Evolutionary conservation across 2,329 filamentous ascomycete genomes (phyloP).

Genomic region (Ilyonectria robusta): DNA sequence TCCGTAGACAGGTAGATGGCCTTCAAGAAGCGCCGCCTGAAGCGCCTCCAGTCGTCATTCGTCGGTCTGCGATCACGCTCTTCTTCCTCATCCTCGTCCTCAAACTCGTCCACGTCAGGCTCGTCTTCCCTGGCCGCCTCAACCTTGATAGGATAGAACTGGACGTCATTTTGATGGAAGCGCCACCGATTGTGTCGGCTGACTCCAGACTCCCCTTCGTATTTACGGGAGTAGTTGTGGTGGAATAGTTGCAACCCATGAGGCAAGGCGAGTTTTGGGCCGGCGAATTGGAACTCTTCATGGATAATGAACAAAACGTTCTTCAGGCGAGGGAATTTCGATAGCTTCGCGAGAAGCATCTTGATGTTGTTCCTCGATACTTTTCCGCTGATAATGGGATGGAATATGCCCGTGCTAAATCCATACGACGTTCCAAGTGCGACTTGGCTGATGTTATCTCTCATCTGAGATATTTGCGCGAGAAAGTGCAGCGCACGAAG

Average conservation of each 20-base stretch:
- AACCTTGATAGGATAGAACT: conserved; percentile 28
- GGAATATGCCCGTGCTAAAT: conserved; percentile 40
- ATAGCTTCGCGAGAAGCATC: conserved; percentile 37
- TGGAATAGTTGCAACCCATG: conserved; percentile 33
- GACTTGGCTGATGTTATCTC: conserved; percentile 35
- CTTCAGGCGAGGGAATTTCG: conserved; percentile 28
- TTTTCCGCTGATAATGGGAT: conserved; percentile 38
- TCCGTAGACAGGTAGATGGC: conserved; percentile 31
- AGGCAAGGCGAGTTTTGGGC: conserved; percentile 10
- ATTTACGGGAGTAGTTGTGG: conserved; percentile 30
- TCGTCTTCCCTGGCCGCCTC: conserved; percentile 26
- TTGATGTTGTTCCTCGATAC: conserved; percentile 40
- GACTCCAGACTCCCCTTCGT: conserved; percentile 23
- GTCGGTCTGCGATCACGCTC: conserved; percentile 37
- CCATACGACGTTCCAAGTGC: conserved; percentile 41
- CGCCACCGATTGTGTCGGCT: conserved; percentile 25
- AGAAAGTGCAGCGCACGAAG: conserved; percentile 37
- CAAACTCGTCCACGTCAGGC: conserved; percentile 17
- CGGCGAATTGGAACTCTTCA: conserved; percentile 35
- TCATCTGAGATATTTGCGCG: conserved; percentile 35
- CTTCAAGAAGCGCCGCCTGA: conserved; percentile 37
- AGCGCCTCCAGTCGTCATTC: conserved; percentile 41
- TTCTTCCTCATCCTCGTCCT: conserved; percentile 32
- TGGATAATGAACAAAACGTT: conserved; percentile 39
- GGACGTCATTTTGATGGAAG: conserved; percentile 32